phyloP scores from a whole-genome alignment of 768 basidiomycete species.

The Suillus brevipes region DNA sequence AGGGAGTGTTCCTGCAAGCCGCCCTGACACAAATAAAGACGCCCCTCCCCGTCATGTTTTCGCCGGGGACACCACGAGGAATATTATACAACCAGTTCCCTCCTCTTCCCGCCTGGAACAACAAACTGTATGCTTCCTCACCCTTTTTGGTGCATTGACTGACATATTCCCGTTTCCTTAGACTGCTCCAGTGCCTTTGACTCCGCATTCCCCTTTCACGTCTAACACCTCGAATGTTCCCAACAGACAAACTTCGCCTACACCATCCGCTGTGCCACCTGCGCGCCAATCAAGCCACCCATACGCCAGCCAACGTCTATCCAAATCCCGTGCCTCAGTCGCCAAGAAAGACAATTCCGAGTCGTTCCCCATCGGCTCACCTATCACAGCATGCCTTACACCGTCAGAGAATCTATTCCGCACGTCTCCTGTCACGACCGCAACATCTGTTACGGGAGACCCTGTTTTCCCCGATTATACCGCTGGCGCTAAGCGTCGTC shows the following conservation, averaged over 20 bases:
- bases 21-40: conserved; percentile 22
- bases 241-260: conserved; percentile 28
- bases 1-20: conserved; percentile 22
- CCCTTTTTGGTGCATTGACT: conserved; percentile 7
- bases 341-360: conserved; percentile 32
- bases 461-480: conserved; percentile 36
- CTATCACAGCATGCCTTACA: conserved; percentile 24
- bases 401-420: conserved; percentile 33
- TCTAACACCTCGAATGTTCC: conserved; percentile 18
- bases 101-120: conserved; percentile 22
- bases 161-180: conserved; percentile 10
- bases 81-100: conserved; percentile 15
- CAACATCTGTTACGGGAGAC: conserved; percentile 31
- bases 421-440: conserved; percentile 21
- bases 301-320: conserved; percentile 22
- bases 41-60: conserved; percentile 16
- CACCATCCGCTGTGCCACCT: conserved; percentile 19
- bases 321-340: conserved; percentile 30
- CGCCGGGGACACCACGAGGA: conserved; percentile 21
- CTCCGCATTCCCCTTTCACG: conserved; percentile 33
- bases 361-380: conserved; percentile 15
- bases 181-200: conserved; percentile 27
- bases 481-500: conserved; percentile 69
- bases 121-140: conserved; percentile 30
- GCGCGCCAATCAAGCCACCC: conserved; percentile 16